phyloP scores from a whole-genome alignment of 306 rosid genomes.

The Pyrus pyrifolia region DNA sequence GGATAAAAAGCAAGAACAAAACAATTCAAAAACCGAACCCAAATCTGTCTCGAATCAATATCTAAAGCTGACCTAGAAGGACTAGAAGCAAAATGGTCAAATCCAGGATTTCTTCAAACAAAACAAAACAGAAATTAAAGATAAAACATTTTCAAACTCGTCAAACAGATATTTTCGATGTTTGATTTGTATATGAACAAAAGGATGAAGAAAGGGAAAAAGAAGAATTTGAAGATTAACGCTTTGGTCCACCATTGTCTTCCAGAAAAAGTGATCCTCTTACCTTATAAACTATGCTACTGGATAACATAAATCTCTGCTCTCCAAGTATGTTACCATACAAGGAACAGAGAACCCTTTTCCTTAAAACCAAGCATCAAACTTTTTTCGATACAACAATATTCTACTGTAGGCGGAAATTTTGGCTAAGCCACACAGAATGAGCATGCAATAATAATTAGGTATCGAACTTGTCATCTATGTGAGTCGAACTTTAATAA shows the following conservation, averaged over 20 bases:
- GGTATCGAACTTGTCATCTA: too few species aligned
- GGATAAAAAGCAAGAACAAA: neutral
- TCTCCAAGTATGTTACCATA: neutral
- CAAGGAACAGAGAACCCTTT: neutral
- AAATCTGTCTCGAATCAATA: too few species aligned
- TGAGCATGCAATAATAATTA: too few species aligned
- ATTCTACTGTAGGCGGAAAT: too few species aligned
- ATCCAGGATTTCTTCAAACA: neutral
- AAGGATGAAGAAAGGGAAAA: neutral
- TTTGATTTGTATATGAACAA: neutral
- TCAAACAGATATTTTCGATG: neutral
- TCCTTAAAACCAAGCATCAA: too few species aligned
- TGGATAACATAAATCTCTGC: neutral
- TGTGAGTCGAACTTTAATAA: neutral
- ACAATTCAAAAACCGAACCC: too few species aligned
- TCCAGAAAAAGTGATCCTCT: neutral
- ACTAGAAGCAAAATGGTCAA: neutral
- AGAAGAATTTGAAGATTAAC: neutral
- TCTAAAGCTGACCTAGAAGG: neutral
- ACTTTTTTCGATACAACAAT: too few species aligned
- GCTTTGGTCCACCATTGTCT: neutral
- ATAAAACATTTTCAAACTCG: neutral
- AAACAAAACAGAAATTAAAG: neutral
- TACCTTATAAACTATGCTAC: neutral
- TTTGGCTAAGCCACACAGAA: too few species aligned